phyloP scores from a whole-genome alignment of 1,284 basidiomycete genomes.

The Boletus mariae region DNA sequence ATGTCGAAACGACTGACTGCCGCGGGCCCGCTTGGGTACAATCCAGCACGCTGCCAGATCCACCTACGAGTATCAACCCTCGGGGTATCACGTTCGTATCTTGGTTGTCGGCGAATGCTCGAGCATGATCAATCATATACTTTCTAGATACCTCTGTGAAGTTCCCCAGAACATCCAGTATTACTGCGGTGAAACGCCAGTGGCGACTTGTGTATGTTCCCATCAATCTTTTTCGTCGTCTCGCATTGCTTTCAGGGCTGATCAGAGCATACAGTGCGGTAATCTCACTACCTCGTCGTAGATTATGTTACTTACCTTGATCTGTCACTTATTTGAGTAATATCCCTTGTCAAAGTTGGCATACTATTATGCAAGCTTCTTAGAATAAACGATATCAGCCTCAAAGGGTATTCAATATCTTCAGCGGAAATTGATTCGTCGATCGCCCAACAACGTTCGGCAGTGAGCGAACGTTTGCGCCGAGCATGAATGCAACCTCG shows the following conservation, averaged over 20 bases:
- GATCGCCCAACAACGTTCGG: no score
- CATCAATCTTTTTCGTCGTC: background rate
- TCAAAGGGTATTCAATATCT: no score
- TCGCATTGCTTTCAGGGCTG: background rate
- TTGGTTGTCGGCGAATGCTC: background rate
- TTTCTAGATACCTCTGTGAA: conserved; percentile 15
- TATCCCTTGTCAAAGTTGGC: no score
- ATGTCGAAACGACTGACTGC: conserved; percentile 7
- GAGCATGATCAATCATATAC: background rate
- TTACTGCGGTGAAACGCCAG: conserved; percentile 9
- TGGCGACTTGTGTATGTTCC: conserved; percentile 20
- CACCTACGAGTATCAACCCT: conserved; percentile 13
- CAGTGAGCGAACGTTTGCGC: no score
- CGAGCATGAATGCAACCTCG: background rate
- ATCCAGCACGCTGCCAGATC: conserved; percentile 14
- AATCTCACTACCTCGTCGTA: background rate
- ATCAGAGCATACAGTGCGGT: conserved; percentile 14
- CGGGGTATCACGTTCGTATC: conserved; percentile 11
- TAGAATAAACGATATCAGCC: no score
- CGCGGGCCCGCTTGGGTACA: conserved; percentile 13
- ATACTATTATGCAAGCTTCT: no score
- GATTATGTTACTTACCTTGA: background rate
- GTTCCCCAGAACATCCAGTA: conserved; percentile 12
- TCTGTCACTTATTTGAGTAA: no score
- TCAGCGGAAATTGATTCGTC: no score